A percentile compares a stretch with the other conserved stretches of the same genome.
Evolutionary conservation across 2,329 filamentous ascomycete genomes (phyloP).

Genomic region (Arthrobotrys sinensis): DNA sequence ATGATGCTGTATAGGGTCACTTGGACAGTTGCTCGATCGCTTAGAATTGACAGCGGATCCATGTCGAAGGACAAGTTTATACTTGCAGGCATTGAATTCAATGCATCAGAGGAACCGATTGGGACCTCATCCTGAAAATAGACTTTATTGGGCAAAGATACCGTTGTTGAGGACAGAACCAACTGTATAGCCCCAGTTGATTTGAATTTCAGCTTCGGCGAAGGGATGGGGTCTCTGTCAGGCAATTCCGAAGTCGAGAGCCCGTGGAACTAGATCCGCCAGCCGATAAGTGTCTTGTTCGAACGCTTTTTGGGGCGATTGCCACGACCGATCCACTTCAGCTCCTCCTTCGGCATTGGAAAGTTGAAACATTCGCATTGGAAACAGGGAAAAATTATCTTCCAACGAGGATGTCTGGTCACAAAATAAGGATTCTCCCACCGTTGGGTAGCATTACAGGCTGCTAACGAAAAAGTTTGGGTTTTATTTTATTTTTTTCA

Average conservation of each 20-base stretch:
- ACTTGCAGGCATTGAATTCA: neutral
- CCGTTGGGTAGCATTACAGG: neutral
- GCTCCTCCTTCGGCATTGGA: neutral
- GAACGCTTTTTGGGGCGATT: slow-evolving; percentile 13
- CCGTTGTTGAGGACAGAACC: neutral
- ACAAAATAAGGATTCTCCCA: no score
- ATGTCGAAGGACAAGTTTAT: slow-evolving; percentile 18
- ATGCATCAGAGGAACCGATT: neutral
- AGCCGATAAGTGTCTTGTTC: slow-evolving; percentile 25
- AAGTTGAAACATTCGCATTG: neutral
- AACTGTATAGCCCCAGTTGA: neutral
- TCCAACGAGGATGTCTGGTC: neutral
- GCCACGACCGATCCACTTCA: slow-evolving; percentile 39
- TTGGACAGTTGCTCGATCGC: slow-evolving; percentile 26
- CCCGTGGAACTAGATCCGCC: slow-evolving; percentile 12
- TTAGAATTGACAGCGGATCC: slow-evolving; percentile 27
- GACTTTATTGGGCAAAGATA: neutral
- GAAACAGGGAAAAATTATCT: neutral
- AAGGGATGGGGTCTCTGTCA: no score
- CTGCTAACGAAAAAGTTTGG: neutral
- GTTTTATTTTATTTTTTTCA: slow-evolving; percentile 13
- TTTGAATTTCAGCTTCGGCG: neutral
- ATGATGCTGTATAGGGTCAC: slow-evolving; percentile 10
- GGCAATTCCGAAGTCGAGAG: neutral
- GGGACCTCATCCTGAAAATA: neutral